Base-by-base conservation (phyloP, 306 rosid genomes). In the Vigna hirtella region DNA sequence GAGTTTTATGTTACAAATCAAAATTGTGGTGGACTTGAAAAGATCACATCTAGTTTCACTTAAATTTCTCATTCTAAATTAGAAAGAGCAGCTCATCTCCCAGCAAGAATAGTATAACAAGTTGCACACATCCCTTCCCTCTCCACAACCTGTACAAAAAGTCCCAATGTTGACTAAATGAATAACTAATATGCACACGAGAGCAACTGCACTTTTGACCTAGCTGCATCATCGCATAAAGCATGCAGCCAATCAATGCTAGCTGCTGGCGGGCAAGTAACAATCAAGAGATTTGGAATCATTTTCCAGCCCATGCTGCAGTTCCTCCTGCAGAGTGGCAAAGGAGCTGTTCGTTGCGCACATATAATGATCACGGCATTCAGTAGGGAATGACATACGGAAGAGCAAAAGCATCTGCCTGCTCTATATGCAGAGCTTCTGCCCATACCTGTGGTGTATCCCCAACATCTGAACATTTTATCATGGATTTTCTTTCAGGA, bases 371-470 rank as follows among this genome's bases (percentile, higher is more conserved):
- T 79, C 42, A 52, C 47, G 69, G 48, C 52, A 65, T 76, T 95
- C 87, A 93, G 82, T 93, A 91, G 9, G 98, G 99, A 82, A 95
- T 76, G 55, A 95, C 99, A 77, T 92, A 95, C 1, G 99, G 99
- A 78, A 93, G 84, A 73, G 97, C 97, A 63, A 71, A 84, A 57
- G 91, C 69, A 74, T 91, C 93, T 62, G 88, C 88, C 0, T 85
- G 73, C 82, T 87, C 96, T 72, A 95, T 70, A 77, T 82, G 91
- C 86, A 87, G 77, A 78, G 83, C 93, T 81, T 92, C 96, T n/a
- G 95, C 93, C 98, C 98, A 95, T 32, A 93, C 97, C 62, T 82
- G 87, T 5, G 69, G 87, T 43, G 76, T 70, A 72, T 73, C 91
- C 80, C 78, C 88, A 83, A 40, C 75, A 72, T 43, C 73, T 28